phyloP scores from a whole-genome alignment of 1,284 basidiomycete genomes.

The Schizophyllum amplum region DNA sequence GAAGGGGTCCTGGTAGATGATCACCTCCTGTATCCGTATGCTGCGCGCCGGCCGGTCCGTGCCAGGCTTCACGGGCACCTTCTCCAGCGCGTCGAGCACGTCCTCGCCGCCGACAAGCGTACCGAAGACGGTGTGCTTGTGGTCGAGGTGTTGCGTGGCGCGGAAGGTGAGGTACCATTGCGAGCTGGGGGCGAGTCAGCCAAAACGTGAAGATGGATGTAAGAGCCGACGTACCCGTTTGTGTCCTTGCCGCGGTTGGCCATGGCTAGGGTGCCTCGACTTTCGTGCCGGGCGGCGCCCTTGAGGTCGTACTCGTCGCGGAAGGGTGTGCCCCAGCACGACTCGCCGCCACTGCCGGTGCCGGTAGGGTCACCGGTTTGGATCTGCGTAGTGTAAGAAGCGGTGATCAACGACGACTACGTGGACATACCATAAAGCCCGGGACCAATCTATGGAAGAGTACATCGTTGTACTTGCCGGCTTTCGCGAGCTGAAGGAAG shows the following conservation, averaged over 20 bases:
- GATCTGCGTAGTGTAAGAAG: slow-evolving; percentile 38
- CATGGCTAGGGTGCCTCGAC: slow-evolving; percentile 80
- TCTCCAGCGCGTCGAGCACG: slow-evolving; percentile 79
- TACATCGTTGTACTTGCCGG: slow-evolving; percentile 86
- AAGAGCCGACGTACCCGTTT: slow-evolving; percentile 50
- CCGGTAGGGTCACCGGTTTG: slow-evolving; percentile 97
- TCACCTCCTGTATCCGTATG: slow-evolving; percentile 69
- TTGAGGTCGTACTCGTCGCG: slow-evolving; percentile 87
- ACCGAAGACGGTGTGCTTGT: slow-evolving; percentile 94
- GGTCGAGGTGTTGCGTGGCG: slow-evolving; percentile 70
- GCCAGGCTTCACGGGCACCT: slow-evolving; percentile 71
- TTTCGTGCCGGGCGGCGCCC: slow-evolving; percentile 79
- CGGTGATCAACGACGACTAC: not conserved
- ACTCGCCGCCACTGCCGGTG: slow-evolving; percentile 88
- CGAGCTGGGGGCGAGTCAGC: slow-evolving; percentile 40
- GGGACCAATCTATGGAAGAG: slow-evolving; percentile 93
- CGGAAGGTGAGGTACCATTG: slow-evolving; percentile 91
- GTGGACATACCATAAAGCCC: slow-evolving; percentile 81
- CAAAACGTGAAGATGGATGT: not conserved
- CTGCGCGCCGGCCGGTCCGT: slow-evolving; percentile 83
- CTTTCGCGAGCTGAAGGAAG: slow-evolving; percentile 85
- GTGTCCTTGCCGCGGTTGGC: slow-evolving; percentile 86
- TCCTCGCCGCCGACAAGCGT: slow-evolving; percentile 93
- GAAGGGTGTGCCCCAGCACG: slow-evolving; percentile 95
- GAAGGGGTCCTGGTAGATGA: slow-evolving; percentile 83